phyloP scores from a whole-genome alignment of 805 yeast species.

The Pichia rugopelliculosa region DNA sequence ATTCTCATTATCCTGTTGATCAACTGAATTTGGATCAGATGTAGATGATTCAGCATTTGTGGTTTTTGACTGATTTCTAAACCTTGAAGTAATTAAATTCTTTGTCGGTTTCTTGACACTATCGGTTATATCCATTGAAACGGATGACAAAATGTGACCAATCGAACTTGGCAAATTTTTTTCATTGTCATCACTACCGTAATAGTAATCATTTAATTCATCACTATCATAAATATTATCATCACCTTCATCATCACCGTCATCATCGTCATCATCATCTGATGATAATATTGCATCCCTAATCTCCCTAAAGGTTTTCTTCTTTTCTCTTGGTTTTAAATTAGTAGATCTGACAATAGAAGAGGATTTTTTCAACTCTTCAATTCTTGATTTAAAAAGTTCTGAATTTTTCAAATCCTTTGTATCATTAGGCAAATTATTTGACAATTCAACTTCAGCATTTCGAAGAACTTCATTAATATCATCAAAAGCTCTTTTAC shows the following conservation, averaged over 20 bases:
- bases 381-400: slow-evolving; percentile 20
- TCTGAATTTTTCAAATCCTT: slow-evolving; percentile 19
- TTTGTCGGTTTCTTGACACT: not conserved
- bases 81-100: not conserved
- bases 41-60: not conserved
- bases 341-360: slow-evolving; percentile 21
- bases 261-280: slow-evolving; percentile 8
- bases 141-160: not conserved
- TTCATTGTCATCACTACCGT: not conserved
- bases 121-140: not conserved
- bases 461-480: slow-evolving; percentile 35
- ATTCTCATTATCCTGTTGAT: not conserved
- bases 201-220: not conserved
- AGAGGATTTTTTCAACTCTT: slow-evolving; percentile 18
- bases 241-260: not conserved
- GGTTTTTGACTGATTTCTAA: not conserved
- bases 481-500: slow-evolving; percentile 34
- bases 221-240: not conserved
- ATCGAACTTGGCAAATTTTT: not conserved
- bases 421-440: slow-evolving; percentile 6
- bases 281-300: slow-evolving; percentile 9
- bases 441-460: slow-evolving; percentile 23
- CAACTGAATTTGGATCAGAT: not conserved
- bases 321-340: slow-evolving; percentile 6
- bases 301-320: not conserved